These are phyloP conservation scores for Cinnamomum chago DNA, from an alignment of 164 flowering plant species.

Conservation along the genomic window DNA sequence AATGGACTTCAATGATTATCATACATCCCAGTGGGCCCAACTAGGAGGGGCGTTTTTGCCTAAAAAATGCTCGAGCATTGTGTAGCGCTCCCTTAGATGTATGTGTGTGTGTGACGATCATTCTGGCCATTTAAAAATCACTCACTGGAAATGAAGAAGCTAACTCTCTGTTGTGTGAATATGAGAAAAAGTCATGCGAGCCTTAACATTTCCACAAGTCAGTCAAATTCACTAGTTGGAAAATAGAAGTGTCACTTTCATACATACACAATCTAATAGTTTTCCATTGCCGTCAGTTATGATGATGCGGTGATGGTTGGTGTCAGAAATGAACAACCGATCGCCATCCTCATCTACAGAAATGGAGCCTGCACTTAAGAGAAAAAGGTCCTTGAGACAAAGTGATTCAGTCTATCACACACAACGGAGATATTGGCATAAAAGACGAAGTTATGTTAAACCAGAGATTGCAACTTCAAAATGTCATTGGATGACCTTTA, in stretches of 20 bases:
- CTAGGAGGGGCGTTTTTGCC: too few relatives aligned
- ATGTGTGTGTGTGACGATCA: not conserved
- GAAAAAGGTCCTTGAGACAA: not conserved
- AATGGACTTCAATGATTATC: too few relatives aligned
- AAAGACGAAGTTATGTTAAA: not conserved
- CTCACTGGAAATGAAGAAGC: not conserved
- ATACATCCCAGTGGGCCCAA: too few relatives aligned
- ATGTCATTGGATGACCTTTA: not conserved
- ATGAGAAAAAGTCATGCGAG: not conserved
- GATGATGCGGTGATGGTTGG: conserved; percentile 83
- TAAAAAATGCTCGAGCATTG: too few relatives aligned
- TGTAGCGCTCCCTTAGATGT: too few relatives aligned
- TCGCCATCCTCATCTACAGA: conserved; percentile 62
- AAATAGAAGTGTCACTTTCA: not conserved
- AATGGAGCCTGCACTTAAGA: conserved; percentile 55
- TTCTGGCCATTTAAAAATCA: not conserved
- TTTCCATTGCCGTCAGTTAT: conserved; percentile 49
- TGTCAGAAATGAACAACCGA: conserved; percentile 80
- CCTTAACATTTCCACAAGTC: not conserved
- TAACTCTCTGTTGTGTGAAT: not conserved
- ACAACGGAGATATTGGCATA: not conserved
- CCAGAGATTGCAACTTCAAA: not conserved
- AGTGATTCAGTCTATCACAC: not conserved
- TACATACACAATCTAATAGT: conserved; percentile 81
- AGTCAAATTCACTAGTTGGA: not conserved